phyloP scores from a whole-genome alignment of 2,329 filamentous ascomycete species.

The Talaromyces funiculosus region DNA sequence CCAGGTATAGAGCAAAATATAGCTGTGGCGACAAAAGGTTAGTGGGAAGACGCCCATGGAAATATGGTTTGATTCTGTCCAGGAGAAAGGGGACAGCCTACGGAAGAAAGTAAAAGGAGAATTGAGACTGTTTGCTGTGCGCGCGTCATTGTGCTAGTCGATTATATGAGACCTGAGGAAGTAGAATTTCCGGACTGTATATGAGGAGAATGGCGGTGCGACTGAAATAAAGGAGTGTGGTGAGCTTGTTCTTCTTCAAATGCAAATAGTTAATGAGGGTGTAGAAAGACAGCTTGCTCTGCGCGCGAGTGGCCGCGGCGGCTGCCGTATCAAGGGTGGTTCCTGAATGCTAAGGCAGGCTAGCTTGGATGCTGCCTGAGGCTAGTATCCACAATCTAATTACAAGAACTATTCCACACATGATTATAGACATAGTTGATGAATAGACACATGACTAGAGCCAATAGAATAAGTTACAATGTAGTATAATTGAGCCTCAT shows the following conservation, averaged over 20 bases:
- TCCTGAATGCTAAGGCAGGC: not conserved
- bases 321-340: not conserved
- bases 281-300: not conserved
- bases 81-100: conserved; percentile 44
- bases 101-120: conserved; percentile 78
- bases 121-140: conserved; percentile 89
- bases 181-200: not conserved
- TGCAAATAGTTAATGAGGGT: not conserved
- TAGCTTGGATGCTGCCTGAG: not conserved
- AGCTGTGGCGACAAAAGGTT: conserved; percentile 50
- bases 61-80: not conserved
- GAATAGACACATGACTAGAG: not conserved
- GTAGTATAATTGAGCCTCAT: not conserved
- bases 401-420: not conserved
- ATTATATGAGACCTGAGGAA: not conserved
- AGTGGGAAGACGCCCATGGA: not conserved
- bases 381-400: not conserved
- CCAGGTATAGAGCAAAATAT: conserved; percentile 80
- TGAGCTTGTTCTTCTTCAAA: not conserved
- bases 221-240: not conserved
- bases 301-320: not conserved
- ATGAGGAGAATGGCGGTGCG: not conserved
- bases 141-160: conserved; percentile 70
- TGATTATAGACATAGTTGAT: not conserved
- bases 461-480: not conserved